Conservation (phyloP, 306 rosid genomes). For the Canavalia ensiformis region DNA sequence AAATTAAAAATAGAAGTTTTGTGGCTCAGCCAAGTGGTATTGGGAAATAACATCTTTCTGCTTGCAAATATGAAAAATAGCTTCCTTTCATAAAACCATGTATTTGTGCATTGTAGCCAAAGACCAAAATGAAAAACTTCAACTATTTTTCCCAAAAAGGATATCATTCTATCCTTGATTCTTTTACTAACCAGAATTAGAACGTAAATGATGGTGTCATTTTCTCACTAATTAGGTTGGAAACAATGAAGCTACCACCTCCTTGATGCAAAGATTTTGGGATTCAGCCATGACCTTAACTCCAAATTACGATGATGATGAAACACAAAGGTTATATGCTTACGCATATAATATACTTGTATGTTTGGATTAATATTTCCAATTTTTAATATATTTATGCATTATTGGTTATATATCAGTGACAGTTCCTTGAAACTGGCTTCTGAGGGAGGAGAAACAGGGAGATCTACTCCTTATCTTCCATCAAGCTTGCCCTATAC, state of each 20-base stretch:
- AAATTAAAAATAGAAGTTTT: background rate
- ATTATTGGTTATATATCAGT: conserved; percentile 61
- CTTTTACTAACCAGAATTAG: conserved; percentile 6
- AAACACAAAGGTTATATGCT: conserved; percentile 69
- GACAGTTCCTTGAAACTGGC: conserved; percentile 81
- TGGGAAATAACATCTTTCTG: background rate
- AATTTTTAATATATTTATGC: conserved; percentile 41
- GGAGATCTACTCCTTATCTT: conserved; percentile 64
- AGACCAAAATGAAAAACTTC: background rate
- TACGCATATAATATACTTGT: conserved; percentile 21
- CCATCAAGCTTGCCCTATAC: conserved; percentile 61
- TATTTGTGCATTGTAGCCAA: conserved; percentile 27
- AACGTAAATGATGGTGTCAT: conserved; percentile 16
- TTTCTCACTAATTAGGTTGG: conserved; percentile 71
- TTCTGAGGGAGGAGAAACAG: conserved; percentile 87
- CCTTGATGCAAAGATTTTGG: conserved; percentile 97
- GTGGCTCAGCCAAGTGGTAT: background rate
- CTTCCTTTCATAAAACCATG: conserved; percentile 23
- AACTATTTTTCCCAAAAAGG: background rate
- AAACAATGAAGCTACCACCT: conserved; percentile 76
- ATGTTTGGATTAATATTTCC: conserved; percentile 34
- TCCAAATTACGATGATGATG: conserved; percentile 84
- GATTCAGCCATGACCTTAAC: conserved; percentile 93
- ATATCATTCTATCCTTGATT: conserved; percentile 15
- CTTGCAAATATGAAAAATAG: background rate